A percentile compares a stretch with the other conserved stretches of the same genome.
These are phyloP conservation scores for Cadophora sp. DNA, from an alignment of 2,329 filamentous ascomycete species.

Conservation along the genomic window DNA sequence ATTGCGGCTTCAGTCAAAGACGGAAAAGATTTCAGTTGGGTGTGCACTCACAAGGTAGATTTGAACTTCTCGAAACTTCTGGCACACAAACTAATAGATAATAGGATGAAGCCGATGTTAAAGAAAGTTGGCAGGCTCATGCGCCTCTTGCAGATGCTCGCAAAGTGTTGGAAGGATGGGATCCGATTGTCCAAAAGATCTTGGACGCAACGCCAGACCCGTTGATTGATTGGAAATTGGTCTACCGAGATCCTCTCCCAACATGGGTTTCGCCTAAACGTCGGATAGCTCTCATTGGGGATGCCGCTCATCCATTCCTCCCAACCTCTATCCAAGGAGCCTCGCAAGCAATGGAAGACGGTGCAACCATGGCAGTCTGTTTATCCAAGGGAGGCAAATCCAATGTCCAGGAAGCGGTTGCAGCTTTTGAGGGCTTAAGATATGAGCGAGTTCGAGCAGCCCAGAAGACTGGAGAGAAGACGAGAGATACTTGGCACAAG, in stretches of 20 bases:
- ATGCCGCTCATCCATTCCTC: slow-evolving; percentile 50
- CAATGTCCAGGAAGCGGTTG: slow-evolving; percentile 33
- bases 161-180: slow-evolving; percentile 33
- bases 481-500: slow-evolving; percentile 37
- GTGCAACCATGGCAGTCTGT: slow-evolving; percentile 47
- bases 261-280: slow-evolving; percentile 40
- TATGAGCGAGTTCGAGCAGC: slow-evolving; percentile 37
- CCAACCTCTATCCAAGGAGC: slow-evolving; percentile 49
- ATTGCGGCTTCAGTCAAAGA: slow-evolving; percentile 57
- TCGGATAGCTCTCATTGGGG: slow-evolving; percentile 47
- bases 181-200: slow-evolving; percentile 38
- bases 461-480: slow-evolving; percentile 39
- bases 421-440: slow-evolving; percentile 34
- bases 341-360: slow-evolving; percentile 50
- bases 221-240: slow-evolving; percentile 44
- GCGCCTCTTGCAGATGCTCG: slow-evolving; percentile 20
- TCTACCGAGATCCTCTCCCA: slow-evolving; percentile 43
- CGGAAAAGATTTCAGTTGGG: slow-evolving; percentile 60
- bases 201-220: slow-evolving; percentile 37
- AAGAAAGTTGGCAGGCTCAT: slow-evolving; percentile 22
- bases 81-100: slow-evolving; percentile 41
- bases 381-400: slow-evolving; percentile 37
- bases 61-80: slow-evolving; percentile 40
- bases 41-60: slow-evolving; percentile 56
- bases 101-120: slow-evolving; percentile 11